A percentile compares a stretch with the other conserved stretches of the same genome.
Evolutionary conservation across 768 basidiomycete species (phyloP).

Genomic region (Pleurotus ostreatus): DNA sequence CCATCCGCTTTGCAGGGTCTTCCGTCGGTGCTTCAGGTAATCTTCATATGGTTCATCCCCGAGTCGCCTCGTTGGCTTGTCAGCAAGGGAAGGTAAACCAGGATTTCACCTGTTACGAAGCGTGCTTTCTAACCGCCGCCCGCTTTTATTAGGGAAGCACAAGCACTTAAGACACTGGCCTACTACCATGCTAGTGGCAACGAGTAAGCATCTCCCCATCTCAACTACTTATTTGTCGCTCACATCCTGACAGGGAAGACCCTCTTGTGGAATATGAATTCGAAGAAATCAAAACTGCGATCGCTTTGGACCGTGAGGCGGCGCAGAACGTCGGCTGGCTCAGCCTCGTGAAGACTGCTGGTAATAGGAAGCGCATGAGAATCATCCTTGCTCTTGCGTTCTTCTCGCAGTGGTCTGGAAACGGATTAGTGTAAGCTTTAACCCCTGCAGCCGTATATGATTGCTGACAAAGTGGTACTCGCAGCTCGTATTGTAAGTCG

Average conservation of each 20-base stretch:
- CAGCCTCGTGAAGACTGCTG: conserved; percentile 41
- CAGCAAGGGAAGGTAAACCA: conserved; percentile 28
- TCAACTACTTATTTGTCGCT: background rate
- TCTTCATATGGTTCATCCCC: conserved; percentile 35
- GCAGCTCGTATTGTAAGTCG: conserved; percentile 1
- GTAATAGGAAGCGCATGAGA: conserved; percentile 51
- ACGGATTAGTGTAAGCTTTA: conserved; percentile 50
- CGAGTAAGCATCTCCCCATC: conserved; percentile 15
- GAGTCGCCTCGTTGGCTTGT: conserved; percentile 31
- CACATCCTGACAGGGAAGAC: conserved; percentile 31
- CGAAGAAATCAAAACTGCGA: conserved; percentile 42
- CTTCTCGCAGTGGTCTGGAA: conserved; percentile 59
- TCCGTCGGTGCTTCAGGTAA: conserved; percentile 30
- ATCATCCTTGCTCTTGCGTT: conserved; percentile 56
- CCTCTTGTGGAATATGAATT: conserved; percentile 59
- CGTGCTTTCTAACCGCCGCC: background rate
- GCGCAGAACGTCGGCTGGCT: conserved; percentile 40
- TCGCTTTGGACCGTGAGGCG: conserved; percentile 20
- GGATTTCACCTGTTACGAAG: conserved; percentile 11
- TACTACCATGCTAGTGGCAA: conserved; percentile 56
- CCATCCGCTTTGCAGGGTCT: conserved; percentile 31
- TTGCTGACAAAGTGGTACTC: background rate
- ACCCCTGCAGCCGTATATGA: no score
- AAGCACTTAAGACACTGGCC: conserved; percentile 47
- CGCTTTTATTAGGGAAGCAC: conserved; percentile 29